Evolutionary conservation across 805 yeast genomes (phyloP).

Genomic region (Candida maltosa): DNA sequence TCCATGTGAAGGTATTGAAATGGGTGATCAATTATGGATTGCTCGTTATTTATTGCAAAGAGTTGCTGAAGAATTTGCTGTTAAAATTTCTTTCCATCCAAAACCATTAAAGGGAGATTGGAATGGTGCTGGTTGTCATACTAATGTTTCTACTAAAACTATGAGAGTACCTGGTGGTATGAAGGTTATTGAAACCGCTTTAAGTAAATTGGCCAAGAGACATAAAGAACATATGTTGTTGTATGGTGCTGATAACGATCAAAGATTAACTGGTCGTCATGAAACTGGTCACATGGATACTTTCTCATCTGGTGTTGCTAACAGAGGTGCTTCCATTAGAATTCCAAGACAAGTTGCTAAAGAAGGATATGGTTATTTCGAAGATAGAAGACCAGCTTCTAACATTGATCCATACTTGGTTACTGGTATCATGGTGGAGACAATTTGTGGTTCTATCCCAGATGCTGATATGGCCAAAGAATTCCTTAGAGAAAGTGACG

Average conservation of each 20-base stretch:
- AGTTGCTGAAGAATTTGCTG: slow-evolving; percentile 98
- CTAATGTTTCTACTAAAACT: slow-evolving; percentile 88
- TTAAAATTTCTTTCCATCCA: slow-evolving; percentile 98
- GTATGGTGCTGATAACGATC: slow-evolving; percentile 93
- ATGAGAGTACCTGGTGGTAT: slow-evolving; percentile 98
- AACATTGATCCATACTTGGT: slow-evolving; percentile 99
- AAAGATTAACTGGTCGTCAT: slow-evolving; percentile 96
- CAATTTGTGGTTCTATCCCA: slow-evolving; percentile 90
- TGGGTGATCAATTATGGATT: slow-evolving; percentile 98
- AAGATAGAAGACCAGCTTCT: slow-evolving; percentile 99
- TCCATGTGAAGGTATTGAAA: slow-evolving; percentile 89
- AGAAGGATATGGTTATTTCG: slow-evolving; percentile 97
- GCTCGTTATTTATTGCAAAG: slow-evolving; percentile 90
- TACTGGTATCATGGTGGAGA: slow-evolving; percentile 97
- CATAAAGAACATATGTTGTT: slow-evolving; percentile 94
- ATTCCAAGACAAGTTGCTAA: slow-evolving; percentile 98
- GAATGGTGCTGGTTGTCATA: slow-evolving; percentile 99
- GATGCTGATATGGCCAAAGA: slow-evolving; percentile 94
- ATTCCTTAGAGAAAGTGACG: slow-evolving; percentile 65
- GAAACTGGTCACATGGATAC: slow-evolving; percentile 93
- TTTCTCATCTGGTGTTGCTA: slow-evolving; percentile 97
- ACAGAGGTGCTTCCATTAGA: slow-evolving; percentile 99
- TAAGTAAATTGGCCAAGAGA: slow-evolving; percentile 91
- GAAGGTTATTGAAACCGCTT: slow-evolving; percentile 88
- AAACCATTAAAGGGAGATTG: slow-evolving; percentile 98